phyloP scores from a whole-genome alignment of 495 filamentous ascomycete genomes.

The Friedmanniomyces endolithicus region DNA sequence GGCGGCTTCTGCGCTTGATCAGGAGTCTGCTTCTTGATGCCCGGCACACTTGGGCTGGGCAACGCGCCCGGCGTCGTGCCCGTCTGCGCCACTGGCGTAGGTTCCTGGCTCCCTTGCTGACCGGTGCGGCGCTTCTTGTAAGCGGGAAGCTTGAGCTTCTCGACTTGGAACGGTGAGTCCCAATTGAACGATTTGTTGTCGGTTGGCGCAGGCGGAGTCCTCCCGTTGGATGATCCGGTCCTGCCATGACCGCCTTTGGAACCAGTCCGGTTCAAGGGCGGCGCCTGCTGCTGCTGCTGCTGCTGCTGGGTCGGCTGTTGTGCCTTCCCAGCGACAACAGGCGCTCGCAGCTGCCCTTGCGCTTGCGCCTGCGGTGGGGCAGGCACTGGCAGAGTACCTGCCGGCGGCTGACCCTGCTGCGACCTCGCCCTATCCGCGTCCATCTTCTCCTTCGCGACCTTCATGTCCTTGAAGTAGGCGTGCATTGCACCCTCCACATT shows the following conservation, averaged over 20 bases:
- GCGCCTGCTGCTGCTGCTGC: neutral
- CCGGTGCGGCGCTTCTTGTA: slow-evolving; percentile 42
- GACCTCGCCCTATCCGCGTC: neutral
- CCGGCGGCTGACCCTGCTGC: neutral
- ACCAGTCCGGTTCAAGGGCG: neutral
- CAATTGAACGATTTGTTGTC: slow-evolving; percentile 55
- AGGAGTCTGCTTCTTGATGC: slow-evolving; percentile 1
- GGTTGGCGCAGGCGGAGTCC: slow-evolving; percentile 51
- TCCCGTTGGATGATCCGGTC: slow-evolving; percentile 10
- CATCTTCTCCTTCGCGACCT: neutral
- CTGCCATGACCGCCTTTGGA: slow-evolving; percentile 6
- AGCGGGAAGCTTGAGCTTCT: slow-evolving; percentile 41
- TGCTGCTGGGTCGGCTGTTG: slow-evolving; percentile 24
- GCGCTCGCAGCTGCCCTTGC: slow-evolving; percentile 12
- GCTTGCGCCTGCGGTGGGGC: slow-evolving; percentile 7
- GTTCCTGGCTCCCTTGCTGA: slow-evolving; percentile 11
- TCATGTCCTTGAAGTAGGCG: slow-evolving; percentile 7
- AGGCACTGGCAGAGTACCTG: neutral
- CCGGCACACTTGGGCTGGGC: slow-evolving; percentile 24
- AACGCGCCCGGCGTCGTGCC: slow-evolving; percentile 20
- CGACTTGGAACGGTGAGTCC: slow-evolving; percentile 44
- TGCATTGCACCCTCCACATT: slow-evolving; percentile 29
- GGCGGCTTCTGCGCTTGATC: slow-evolving; percentile 9
- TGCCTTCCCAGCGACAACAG: slow-evolving; percentile 23
- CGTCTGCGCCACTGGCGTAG: slow-evolving; percentile 22